Conservation (phyloP, 1,284 basidiomycete genomes). For the Schizophyllum amplum region DNA sequence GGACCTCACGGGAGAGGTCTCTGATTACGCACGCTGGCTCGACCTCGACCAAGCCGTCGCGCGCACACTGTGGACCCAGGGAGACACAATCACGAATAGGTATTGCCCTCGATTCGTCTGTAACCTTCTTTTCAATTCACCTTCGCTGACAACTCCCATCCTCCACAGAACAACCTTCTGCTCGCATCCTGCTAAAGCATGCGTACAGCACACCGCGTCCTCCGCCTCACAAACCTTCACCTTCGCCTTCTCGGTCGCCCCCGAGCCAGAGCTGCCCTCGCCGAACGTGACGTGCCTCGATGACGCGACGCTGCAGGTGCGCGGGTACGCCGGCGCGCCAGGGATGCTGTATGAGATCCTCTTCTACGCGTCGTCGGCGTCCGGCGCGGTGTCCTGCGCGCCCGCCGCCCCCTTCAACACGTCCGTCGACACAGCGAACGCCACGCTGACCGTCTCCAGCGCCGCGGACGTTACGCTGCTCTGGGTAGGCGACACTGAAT, state of each 20-base stretch:
- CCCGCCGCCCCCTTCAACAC: constrained; percentile 6
- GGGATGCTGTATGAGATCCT: constrained; percentile 69
- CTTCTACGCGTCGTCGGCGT: constrained; percentile 37
- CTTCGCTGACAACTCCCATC: too few species aligned
- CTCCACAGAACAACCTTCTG: constrained; percentile 64
- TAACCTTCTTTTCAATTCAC: constrained; percentile 2
- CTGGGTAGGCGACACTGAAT: constrained; percentile 69
- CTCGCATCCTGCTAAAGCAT: constrained; percentile 54
- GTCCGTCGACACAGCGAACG: constrained; percentile 16
- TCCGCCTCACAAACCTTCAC: constrained; percentile 23
- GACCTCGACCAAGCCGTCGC: constrained; percentile 57
- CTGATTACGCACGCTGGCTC: constrained; percentile 56
- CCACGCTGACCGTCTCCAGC: constrained; percentile 37
- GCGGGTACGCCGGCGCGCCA: constrained; percentile 39
- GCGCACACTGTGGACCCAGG: constrained; percentile 52
- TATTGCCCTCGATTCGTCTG: background rate
- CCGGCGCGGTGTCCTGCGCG: constrained; percentile 22
- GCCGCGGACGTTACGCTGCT: constrained; percentile 44
- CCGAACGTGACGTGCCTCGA: constrained; percentile 58
- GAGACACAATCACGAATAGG: constrained; percentile 25
- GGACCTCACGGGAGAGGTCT: constrained; percentile 22
- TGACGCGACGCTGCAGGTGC: constrained; percentile 44
- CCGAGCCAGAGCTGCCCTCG: constrained; percentile 40
- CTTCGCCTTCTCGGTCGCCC: constrained; percentile 42
- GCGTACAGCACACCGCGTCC: constrained; percentile 40